Evolutionary conservation across 2,329 filamentous ascomycete genomes (phyloP), one percentile per base, ranked within the genome.

Genomic region (Fusarium tanahbumbuense): DNA sequence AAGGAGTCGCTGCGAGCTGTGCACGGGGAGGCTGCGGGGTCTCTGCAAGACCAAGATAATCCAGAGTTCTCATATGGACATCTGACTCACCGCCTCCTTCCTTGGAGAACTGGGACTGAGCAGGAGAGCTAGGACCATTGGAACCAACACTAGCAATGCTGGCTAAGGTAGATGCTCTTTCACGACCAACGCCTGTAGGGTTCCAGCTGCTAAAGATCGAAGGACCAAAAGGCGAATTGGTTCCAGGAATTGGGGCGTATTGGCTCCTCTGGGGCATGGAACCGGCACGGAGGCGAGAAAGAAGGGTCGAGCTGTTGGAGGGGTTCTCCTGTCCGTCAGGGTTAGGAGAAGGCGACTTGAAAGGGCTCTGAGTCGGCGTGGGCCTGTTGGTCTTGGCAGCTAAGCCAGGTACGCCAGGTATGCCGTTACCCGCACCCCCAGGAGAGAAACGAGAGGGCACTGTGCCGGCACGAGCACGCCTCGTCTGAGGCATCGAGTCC

Each of bases 361-460:
- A 98, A 1, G 94, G 93, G 75, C 91, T 97, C 57, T 92, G 93
- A 1, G 94, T 93, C 7, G 95, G 94, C 6, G 93, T 96, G 18
- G 92, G 92, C 65, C 94, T 90, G 32, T 93, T 93, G 8, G 93
- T 92, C 78, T 97, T 96, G 56, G 93, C 87, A 52, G 91, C 86
- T 75, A 88, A 75, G 22, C 82, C 78, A 13, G 90, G 86, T 18
- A 89, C 80, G 71, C 84, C 87, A 37, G 86, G 78, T 56, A 91
- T 79, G 28, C 87, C 86, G 76, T 86, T 90, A 60, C 88, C 84
- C 8, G 88, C 86, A 55, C 89, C 89, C 27, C 92, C 91, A 18
- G 93, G 92, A 30, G 94, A 94, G 78, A 99, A 97, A 69, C 95
- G 89, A 47, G 96, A 98, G 23, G 96, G 96, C n/a, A 99, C 90